Evolutionary conservation across 352 stramenopile genomes (phyloP).

Genomic region (Globisporangium viniferum): DNA sequence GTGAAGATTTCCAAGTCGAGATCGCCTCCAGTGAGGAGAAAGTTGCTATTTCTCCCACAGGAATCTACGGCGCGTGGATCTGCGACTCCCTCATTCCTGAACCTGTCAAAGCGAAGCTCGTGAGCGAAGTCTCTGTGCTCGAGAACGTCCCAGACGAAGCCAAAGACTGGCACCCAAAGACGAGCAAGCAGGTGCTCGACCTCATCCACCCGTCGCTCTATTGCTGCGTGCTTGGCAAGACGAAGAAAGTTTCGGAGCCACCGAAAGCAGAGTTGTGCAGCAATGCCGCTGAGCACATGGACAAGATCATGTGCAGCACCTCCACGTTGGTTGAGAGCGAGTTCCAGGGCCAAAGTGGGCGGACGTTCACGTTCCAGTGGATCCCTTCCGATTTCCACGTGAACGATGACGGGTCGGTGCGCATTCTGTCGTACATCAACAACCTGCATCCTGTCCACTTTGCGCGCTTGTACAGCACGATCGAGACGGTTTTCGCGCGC

Average conservation of each 20-base stretch:
- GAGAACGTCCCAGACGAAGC: conserved; percentile 35
- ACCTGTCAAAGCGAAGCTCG: conserved; percentile 27
- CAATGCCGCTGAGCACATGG: conserved; percentile 29
- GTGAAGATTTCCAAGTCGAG: neutral
- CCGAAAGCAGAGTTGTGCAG: neutral
- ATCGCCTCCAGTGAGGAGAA: neutral
- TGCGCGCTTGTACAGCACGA: conserved; percentile 27
- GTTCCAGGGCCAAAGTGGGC: conserved; percentile 4
- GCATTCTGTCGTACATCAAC: conserved; percentile 49
- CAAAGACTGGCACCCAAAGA: conserved; percentile 59
- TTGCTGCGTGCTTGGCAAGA: conserved; percentile 47
- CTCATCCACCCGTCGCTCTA: conserved; percentile 63
- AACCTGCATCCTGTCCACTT: conserved; percentile 37
- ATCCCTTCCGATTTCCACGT: conserved; percentile 36
- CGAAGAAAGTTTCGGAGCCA: conserved; percentile 3
- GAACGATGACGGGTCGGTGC: conserved; percentile 14
- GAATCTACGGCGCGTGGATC: conserved; percentile 21
- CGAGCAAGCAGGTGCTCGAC: conserved; percentile 45
- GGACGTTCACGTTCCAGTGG: conserved; percentile 32
- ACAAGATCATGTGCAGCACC: conserved; percentile 21
- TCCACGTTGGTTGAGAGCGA: conserved; percentile 18
- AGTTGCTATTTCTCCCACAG: neutral
- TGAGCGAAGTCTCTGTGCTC: conserved; percentile 20
- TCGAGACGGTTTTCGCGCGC: conserved; percentile 27
- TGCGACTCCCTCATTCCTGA: conserved; percentile 28